A percentile compares a stretch with the other conserved stretches of the same genome.
Conservation (phyloP, 192 early-diverging fungal species). For the Chytriomyces hyalinus region DNA sequence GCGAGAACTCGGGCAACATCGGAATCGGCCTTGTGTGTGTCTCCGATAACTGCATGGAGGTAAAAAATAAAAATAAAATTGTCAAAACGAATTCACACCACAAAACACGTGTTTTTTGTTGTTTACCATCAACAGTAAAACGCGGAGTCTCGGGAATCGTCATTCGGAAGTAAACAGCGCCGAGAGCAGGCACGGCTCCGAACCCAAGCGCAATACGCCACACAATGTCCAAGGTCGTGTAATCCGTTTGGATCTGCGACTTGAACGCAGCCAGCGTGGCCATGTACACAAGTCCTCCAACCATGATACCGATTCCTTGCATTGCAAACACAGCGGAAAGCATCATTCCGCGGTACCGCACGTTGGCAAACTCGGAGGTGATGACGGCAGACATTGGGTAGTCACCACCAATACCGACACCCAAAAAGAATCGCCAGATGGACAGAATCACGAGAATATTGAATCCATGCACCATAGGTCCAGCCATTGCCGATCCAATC, state of each 20-base stretch:
- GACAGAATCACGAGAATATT: constrained; percentile 73
- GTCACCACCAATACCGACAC: constrained; percentile 93
- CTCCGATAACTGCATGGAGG: constrained; percentile 56
- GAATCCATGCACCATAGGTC: constrained; percentile 28
- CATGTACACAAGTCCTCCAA: constrained; percentile 79
- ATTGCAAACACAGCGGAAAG: constrained; percentile 88
- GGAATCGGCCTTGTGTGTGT: constrained; percentile 59
- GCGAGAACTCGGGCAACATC: constrained; percentile 39
- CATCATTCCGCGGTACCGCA: constrained; percentile 83
- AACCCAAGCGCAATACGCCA: constrained; percentile 91
- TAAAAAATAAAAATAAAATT: not conserved
- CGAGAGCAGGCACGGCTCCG: constrained; percentile 80
- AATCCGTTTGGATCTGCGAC: constrained; percentile 66
- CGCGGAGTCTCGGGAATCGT: constrained; percentile 96
- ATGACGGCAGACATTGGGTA: constrained; percentile 95
- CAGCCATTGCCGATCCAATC: constrained; percentile 31
- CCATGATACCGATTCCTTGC: constrained; percentile 89
- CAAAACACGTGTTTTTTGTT: no score
- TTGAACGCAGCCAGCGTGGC: constrained; percentile 76
- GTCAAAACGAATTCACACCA: not conserved
- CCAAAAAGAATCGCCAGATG: constrained; percentile 91
- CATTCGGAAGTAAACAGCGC: constrained; percentile 84
- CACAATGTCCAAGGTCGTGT: constrained; percentile 74
- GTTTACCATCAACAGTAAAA: constrained; percentile 64
- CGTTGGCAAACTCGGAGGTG: constrained; percentile 86